These are phyloP conservation scores for Cinnamomum micranthum DNA, from an alignment of 164 flowering plant species.

Conservation along the genomic window DNA sequence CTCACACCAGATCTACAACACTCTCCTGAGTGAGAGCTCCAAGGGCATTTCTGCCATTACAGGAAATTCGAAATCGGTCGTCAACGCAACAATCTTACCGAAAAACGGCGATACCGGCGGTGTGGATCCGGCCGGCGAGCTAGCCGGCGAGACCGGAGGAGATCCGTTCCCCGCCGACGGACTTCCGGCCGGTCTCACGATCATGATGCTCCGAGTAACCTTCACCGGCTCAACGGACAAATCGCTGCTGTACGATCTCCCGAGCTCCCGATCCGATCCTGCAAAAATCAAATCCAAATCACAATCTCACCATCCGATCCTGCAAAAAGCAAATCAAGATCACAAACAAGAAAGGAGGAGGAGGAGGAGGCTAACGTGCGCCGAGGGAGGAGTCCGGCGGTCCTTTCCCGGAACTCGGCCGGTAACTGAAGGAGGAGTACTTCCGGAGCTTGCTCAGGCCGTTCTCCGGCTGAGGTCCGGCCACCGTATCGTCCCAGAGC, in stretches of 20 bases:
- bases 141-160: constrained; percentile 47
- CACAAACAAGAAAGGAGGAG: neutral
- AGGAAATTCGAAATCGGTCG: neutral
- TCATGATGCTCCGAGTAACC: constrained; percentile 85
- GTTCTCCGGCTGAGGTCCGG: constrained; percentile 84
- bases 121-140: constrained; percentile 60
- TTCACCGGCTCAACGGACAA: constrained; percentile 37
- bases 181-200: constrained; percentile 44
- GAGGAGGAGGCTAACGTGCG: neutral
- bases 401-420: constrained; percentile 63
- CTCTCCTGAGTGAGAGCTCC: no score
- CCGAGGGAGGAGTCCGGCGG: constrained; percentile 7
- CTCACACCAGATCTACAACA: neutral
- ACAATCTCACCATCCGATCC: neutral
- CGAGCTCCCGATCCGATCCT: constrained; percentile 23
- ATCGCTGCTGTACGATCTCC: constrained; percentile 38
- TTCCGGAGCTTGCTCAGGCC: constrained; percentile 92
- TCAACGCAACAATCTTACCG: constrained; percentile 6
- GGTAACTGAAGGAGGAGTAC: constrained; percentile 25
- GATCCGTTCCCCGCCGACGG: constrained; percentile 34
- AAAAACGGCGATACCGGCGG: constrained; percentile 51
- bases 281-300: neutral
- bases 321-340: neutral
- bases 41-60: neutral
- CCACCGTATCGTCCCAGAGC: constrained; percentile 95